Base-by-base conservation (phyloP, 176 grass and related monocot genomes). In the Avena eriantha region DNA sequence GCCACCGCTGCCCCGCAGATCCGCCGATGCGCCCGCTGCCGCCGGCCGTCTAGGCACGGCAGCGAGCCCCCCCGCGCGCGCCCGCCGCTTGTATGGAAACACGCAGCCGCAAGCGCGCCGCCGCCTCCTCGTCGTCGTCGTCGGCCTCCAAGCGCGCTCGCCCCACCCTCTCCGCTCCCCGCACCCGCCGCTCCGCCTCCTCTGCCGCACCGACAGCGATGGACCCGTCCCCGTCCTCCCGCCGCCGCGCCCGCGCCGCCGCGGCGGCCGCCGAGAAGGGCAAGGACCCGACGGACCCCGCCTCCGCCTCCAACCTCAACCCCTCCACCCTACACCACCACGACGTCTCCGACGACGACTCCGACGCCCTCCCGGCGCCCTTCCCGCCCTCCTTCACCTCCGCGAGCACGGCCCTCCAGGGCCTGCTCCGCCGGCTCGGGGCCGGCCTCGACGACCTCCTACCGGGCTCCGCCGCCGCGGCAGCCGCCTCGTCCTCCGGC, bases 51-150 rank as follows among this genome's bases (percentile, higher is more conserved):
- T 90, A 90, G 82, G 60, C 82, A 46, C 66, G 75, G 73, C 80
- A 66, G 86, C 79, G 57, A 51, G 69, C 70, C 79, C 17, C 72
- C 72, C 17, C 71, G 64, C 58, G 73, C 15, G 50, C 73, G 39
- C 68, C 23, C 67, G 22, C 70, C 72, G 71, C 70, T 76, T 98
- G 91, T 92, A 98, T 98, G 95, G 95, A 98, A 98, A 98, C 95
- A 69, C 95, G 95, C 80, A 95, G 95, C 89, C 93, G 95, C 87
- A 98, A 98, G 93, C 95, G 93, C 85, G 93, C 95, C 83, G 91
- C 92, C 75, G 89, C 90, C 72, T n/a, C 82, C 17, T 19, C 87
- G 74, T 73, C 87, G 8, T 24, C 86, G 2, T 31, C 69, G 0
- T 74, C 87, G 0, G 66, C 87, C 35, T 75, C 88, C 78, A 85